Percentiles rank a stretch among this genome's conserved stretches.
phyloP scores from a whole-genome alignment of 176 grass and related monocot genomes.

The Otatea glauca region DNA sequence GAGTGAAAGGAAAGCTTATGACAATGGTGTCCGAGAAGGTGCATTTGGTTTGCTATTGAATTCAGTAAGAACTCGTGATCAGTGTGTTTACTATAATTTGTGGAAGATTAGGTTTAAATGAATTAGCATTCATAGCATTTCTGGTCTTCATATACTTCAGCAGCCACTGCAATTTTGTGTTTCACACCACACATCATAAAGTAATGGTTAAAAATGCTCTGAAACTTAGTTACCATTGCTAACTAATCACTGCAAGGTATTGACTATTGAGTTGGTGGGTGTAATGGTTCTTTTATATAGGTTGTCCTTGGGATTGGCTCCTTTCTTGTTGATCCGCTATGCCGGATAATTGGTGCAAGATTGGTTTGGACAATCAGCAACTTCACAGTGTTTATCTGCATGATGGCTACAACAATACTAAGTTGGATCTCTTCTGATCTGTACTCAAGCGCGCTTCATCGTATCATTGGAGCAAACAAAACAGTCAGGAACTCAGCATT shows the following conservation, averaged over 20 bases:
- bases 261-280: slow-evolving; percentile 3
- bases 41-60: slow-evolving; percentile 99
- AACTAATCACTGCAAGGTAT: not conserved
- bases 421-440: slow-evolving; percentile 70
- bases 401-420: slow-evolving; percentile 78
- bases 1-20: slow-evolving; percentile 66
- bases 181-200: not conserved
- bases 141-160: not conserved
- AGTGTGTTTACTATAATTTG: slow-evolving; percentile 34
- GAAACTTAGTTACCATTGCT: not conserved
- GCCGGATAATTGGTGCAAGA: slow-evolving; percentile 80
- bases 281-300: slow-evolving; percentile 46
- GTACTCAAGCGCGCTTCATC: slow-evolving; percentile 64
- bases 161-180: not conserved
- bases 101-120: slow-evolving; percentile 7
- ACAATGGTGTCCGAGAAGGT: slow-evolving; percentile 97
- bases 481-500: slow-evolving; percentile 61
- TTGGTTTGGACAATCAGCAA: slow-evolving; percentile 95
- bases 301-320: slow-evolving; percentile 91
- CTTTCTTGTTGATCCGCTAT: slow-evolving; percentile 88
- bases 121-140: not conserved
- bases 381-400: slow-evolving; percentile 92
- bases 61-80: slow-evolving; percentile 80
- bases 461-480: slow-evolving; percentile 78
- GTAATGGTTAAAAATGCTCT: not conserved